These are phyloP conservation scores for Pyrenula massariospora DNA, from an alignment of 495 filamentous ascomycete species.

Conservation along the genomic window DNA sequence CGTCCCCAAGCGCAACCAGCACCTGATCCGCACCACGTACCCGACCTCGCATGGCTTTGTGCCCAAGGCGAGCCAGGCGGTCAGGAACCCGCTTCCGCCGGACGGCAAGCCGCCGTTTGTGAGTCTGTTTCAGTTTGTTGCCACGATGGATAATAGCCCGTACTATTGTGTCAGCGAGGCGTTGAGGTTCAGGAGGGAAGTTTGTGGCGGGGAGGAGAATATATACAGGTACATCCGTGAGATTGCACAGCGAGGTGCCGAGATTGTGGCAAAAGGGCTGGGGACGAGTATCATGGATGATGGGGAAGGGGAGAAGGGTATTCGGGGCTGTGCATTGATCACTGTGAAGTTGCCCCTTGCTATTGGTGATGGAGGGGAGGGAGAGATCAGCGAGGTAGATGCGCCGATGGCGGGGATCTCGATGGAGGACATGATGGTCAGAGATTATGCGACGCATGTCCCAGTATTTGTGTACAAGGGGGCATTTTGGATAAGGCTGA, in stretches of 20 bases:
- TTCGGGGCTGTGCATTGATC: slow-evolving; percentile 42
- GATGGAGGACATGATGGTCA: slow-evolving; percentile 41
- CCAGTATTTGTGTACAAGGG: slow-evolving; percentile 46
- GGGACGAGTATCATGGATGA: slow-evolving; percentile 64
- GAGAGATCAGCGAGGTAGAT: slow-evolving; percentile 20
- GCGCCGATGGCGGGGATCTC: slow-evolving; percentile 32
- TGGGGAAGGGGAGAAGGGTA: slow-evolving; percentile 7
- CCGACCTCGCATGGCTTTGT: slow-evolving; percentile 56
- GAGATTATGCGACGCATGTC: slow-evolving; percentile 60
- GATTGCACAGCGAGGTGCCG: slow-evolving; percentile 49
- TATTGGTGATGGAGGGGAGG: slow-evolving; percentile 18
- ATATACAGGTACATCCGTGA: slow-evolving; percentile 46
- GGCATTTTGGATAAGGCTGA: slow-evolving; percentile 57
- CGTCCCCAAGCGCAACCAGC: slow-evolving; percentile 62
- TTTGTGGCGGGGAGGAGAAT: slow-evolving; percentile 63
- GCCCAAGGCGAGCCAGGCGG: slow-evolving; percentile 15
- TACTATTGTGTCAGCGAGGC: slow-evolving; percentile 62
- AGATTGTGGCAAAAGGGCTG: slow-evolving; percentile 43
- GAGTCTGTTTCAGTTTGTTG: slow-evolving; percentile 64
- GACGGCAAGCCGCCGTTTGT: slow-evolving; percentile 45
- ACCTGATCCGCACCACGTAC: slow-evolving; percentile 57
- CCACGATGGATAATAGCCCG: slow-evolving; percentile 59
- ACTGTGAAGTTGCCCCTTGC: slow-evolving; percentile 66
- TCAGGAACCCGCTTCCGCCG: slow-evolving; percentile 35
- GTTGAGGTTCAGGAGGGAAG: slow-evolving; percentile 50